Percentiles rank a stretch among this genome's conserved stretches.
Conservation (phyloP, 768 basidiomycete genomes). For the Trametes cinnabarina region DNA sequence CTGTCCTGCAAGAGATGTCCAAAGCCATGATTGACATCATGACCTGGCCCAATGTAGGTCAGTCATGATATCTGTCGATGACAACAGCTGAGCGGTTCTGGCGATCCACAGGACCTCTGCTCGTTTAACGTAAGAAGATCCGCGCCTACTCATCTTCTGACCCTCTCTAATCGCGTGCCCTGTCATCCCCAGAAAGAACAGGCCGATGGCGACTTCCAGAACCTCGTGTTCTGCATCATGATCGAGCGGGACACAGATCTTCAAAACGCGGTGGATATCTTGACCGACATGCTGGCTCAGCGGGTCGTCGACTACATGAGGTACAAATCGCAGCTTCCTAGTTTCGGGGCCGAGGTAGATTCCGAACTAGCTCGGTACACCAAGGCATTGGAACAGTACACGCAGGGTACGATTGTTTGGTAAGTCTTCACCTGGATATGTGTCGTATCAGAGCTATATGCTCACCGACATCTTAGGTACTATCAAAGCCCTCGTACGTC, state of each 20-base stretch:
- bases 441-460: too few relatives aligned
- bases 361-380: slow-evolving; percentile 34
- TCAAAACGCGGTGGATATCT: slow-evolving; percentile 35
- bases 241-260: slow-evolving; percentile 33
- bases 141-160: slow-evolving; percentile 4
- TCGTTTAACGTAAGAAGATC: slow-evolving; percentile 15
- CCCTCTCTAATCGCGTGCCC: not conserved
- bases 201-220: slow-evolving; percentile 40
- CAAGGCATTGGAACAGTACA: slow-evolving; percentile 37
- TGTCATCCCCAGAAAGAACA: slow-evolving; percentile 35
- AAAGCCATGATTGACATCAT: slow-evolving; percentile 41
- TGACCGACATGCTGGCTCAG: slow-evolving; percentile 37
- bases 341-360: slow-evolving; percentile 36
- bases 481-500: slow-evolving; percentile 39
- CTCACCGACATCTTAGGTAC: slow-evolving; percentile 18
- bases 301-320: slow-evolving; percentile 34
- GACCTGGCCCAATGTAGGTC: slow-evolving; percentile 42
- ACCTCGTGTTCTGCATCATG: slow-evolving; percentile 41
- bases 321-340: slow-evolving; percentile 34
- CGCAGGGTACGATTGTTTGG: slow-evolving; percentile 40
- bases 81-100: slow-evolving; percentile 31
- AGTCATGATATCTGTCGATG: not conserved
- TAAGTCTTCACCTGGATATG: not conserved
- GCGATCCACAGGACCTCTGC: slow-evolving; percentile 25
- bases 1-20: slow-evolving; percentile 36